A percentile compares a stretch with the other conserved stretches of the same genome.
These are phyloP conservation scores for Phaseolus lunatus DNA, from an alignment of 306 rosid species.

Conservation along the genomic window DNA sequence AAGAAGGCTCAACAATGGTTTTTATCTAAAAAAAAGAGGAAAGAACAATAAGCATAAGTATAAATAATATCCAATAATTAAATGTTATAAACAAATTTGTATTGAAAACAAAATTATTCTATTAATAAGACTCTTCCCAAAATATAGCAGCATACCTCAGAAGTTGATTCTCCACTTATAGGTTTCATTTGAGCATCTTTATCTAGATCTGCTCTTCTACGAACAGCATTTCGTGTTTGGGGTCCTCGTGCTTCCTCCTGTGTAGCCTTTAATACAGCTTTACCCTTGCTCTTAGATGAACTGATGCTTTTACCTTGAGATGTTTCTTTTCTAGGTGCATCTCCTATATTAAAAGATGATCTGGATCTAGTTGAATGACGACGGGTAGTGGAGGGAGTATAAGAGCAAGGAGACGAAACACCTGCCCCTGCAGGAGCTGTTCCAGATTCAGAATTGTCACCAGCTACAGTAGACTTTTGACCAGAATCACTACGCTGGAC, in stretches of 20 bases:
- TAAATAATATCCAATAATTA: not conserved
- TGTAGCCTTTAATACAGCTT: slow-evolving; percentile 83
- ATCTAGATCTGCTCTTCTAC: slow-evolving; percentile 73
- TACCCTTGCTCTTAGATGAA: slow-evolving; percentile 90
- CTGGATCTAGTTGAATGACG: slow-evolving; percentile 83
- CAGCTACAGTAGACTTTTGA: slow-evolving; percentile 65
- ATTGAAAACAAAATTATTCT: not conserved
- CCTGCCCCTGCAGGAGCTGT: slow-evolving; percentile 69
- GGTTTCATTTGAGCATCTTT: slow-evolving; percentile 80
- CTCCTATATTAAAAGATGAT: slow-evolving; percentile 78
- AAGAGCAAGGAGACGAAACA: slow-evolving; percentile 66
- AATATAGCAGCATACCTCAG: slow-evolving; percentile 69
- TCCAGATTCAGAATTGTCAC: slow-evolving; percentile 79
- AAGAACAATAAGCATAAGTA: not conserved
- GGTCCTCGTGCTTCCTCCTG: slow-evolving; percentile 80
- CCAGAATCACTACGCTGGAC: slow-evolving; percentile 82
- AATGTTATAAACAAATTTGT: slow-evolving; percentile 1
- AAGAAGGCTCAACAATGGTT: not conserved
- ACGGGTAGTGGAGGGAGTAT: slow-evolving; percentile 65
- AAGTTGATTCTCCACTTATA: slow-evolving; percentile 76
- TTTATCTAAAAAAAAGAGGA: not conserved
- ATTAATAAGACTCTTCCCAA: slow-evolving; percentile 3
- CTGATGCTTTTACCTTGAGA: slow-evolving; percentile 74
- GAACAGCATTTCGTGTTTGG: slow-evolving; percentile 83
- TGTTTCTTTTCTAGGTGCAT: slow-evolving; percentile 64